Base-by-base conservation (phyloP, 164 flowering plant genomes). In the Vitis rotundifolia region DNA sequence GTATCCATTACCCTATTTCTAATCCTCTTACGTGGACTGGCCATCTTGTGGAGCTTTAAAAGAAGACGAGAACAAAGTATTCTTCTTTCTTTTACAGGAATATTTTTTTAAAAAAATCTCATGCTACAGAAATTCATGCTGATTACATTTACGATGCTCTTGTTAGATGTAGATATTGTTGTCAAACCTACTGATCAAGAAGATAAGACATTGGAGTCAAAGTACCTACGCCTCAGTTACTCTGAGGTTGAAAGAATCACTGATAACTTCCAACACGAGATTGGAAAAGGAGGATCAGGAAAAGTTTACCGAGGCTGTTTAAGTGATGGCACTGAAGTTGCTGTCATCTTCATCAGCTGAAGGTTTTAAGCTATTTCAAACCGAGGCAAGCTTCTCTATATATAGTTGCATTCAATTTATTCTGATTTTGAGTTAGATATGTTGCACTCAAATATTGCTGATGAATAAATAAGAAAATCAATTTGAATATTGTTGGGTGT, bases 211-310 rank as follows among this genome's bases (percentile, higher is more conserved):
- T 37, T 37, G 44, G 44, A 37, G 44, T 37, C 44, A 37, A 37
- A 37, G 7, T 37, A 6, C 44, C 44, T 3, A 52, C 61, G 65
- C 7, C 62, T 77, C 13, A 64, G 77, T 3, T 77, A 69, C 48
- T 59, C 73, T 51, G 81, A 77, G 0, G 59, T 77, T 0, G 13
- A 57, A 14, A 44, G 28, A 0, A 77, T 82, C 0, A 75, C 83
- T 19, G 71, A 75, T 63, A 78, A 78, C 61, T 77, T 82, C 11
- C 47, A 71, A 31, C 75, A 49, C 6, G 61, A 54, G 2, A 28
- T 79, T 19, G 83, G 83, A 6, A 69, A 67, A 61, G 85, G 85
- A 16, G 83, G 82, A 55, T 82, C 77, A 52, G 83, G 83, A 59
- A 66, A 57, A 49, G 85, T 82, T 26, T 82, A 59, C 64, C 68